A percentile compares a stretch with the other conserved stretches of the same genome.
Evolutionary conservation across 768 basidiomycete species (phyloP).

Genomic region (Goffeauzyma gilvescens): DNA sequence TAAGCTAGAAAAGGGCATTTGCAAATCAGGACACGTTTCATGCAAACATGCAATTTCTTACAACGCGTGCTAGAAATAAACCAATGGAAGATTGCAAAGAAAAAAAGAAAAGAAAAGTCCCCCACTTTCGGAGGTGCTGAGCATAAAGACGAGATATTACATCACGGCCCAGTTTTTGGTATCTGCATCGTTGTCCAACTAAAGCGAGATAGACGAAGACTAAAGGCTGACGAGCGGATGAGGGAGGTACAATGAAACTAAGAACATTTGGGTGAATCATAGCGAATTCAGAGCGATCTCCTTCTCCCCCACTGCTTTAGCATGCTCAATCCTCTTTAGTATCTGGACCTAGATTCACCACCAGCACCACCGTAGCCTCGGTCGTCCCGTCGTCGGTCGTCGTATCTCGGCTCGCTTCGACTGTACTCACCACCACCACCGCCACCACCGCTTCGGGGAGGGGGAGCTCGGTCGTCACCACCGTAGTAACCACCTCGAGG

Average conservation of each 20-base stretch:
- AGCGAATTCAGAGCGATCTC: background rate
- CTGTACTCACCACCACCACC: constrained; percentile 39
- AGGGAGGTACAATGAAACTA: no score
- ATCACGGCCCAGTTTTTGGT: background rate
- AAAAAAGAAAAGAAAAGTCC: no score
- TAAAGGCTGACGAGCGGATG: no score
- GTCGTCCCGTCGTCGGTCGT: constrained; percentile 37
- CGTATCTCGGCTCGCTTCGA: constrained; percentile 12
- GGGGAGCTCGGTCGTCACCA: constrained; percentile 34
- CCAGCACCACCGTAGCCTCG: constrained; percentile 1
- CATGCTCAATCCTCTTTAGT: background rate
- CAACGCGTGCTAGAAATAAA: no score
- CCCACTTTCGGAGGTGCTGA: no score
- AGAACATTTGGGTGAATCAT: no score
- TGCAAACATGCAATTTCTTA: no score
- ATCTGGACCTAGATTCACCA: constrained; percentile 1
- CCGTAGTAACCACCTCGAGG: constrained; percentile 64
- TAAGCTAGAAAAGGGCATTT: no score
- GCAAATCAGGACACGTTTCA: no score
- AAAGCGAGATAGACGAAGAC: background rate
- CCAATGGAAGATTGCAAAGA: no score
- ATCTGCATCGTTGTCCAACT: background rate
- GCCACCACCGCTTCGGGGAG: constrained; percentile 31
- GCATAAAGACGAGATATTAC: no score
- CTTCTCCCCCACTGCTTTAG: background rate